A percentile compares a stretch with the other conserved stretches of the same genome.
Evolutionary conservation across 2,329 filamentous ascomycete genomes (phyloP).

Genomic region (Epichloe hybrida): DNA sequence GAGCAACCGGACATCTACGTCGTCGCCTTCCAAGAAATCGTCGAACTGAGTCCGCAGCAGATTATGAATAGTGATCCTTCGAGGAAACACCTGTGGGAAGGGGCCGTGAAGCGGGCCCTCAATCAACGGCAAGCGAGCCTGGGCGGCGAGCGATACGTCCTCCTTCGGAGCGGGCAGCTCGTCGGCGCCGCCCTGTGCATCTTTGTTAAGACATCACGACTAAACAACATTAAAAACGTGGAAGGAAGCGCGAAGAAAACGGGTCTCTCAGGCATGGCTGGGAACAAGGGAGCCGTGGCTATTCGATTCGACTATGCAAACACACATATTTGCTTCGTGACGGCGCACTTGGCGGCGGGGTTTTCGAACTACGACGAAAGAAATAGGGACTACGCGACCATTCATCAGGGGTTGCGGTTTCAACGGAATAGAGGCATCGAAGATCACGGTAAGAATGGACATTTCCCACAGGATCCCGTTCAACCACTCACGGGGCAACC

Average conservation of each 20-base stretch:
- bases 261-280: conserved; percentile 91
- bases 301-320: conserved; percentile 92
- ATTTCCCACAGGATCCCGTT: too few relatives aligned
- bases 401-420: conserved; percentile 75
- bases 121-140: conserved; percentile 55
- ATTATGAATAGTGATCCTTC: conserved; percentile 97
- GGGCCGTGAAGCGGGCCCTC: conserved; percentile 61
- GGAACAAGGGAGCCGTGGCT: conserved; percentile 94
- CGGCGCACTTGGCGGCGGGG: conserved; percentile 87
- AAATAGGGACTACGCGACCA: conserved; percentile 85
- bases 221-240: conserved; percentile 85
- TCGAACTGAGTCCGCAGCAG: conserved; percentile 93
- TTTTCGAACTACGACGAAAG: conserved; percentile 95
- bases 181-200: conserved; percentile 88
- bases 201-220: conserved; percentile 67
- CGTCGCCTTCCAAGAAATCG: conserved; percentile 93
- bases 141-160: conserved; percentile 68
- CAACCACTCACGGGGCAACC: neutral
- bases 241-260: conserved; percentile 91
- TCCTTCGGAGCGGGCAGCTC: conserved; percentile 82
- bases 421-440: conserved; percentile 84
- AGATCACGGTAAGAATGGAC: conserved; percentile 52
- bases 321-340: conserved; percentile 88
- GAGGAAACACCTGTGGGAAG: conserved; percentile 75
- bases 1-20: conserved; percentile 73